phyloP scores from a whole-genome alignment of 371 early-diverging fungal species.

The Nosema bombycis region DNA sequence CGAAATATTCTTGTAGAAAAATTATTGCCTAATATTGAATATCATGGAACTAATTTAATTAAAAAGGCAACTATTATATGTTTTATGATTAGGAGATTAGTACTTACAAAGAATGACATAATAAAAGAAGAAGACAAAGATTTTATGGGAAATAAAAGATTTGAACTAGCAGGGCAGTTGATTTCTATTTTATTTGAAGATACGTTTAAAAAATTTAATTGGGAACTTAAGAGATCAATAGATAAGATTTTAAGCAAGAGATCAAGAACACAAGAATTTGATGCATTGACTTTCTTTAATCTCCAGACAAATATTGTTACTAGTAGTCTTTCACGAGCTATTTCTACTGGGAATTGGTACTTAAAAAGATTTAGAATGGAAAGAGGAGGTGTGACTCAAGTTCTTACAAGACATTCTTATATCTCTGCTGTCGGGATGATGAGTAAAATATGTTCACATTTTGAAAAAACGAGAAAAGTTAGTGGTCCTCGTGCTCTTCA shows the following conservation, averaged over 20 bases:
- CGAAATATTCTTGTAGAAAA: constrained; percentile 79
- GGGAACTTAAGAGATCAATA: constrained; percentile 70
- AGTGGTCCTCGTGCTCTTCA: constrained; percentile 93
- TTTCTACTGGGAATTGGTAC: constrained; percentile 97
- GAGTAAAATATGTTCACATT: constrained; percentile 92
- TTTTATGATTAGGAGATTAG: constrained; percentile 88
- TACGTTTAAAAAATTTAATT: constrained; percentile 89
- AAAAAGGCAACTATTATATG: constrained; percentile 86
- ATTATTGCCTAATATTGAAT: constrained; percentile 87
- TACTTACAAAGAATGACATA: constrained; percentile 74
- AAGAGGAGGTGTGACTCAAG: constrained; percentile 94
- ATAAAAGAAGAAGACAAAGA: constrained; percentile 90
- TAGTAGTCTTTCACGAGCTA: constrained; percentile 82
- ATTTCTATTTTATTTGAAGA: constrained; percentile 95
- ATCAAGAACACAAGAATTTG: constrained; percentile 83
- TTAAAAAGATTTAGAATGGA: constrained; percentile 99
- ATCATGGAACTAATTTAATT: constrained; percentile 68
- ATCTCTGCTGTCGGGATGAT: constrained; percentile 97
- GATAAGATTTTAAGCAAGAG: constrained; percentile 84
- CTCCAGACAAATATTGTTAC: constrained; percentile 83
- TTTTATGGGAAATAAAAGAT: constrained; percentile 97
- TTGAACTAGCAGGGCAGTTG: constrained; percentile 91
- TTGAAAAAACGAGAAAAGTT: constrained; percentile 98
- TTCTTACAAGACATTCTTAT: constrained; percentile 85
- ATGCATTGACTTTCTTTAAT: constrained; percentile 76